phyloP scores from a whole-genome alignment of 2,329 filamentous ascomycete genomes.

The Talaromyces funiculosus region DNA sequence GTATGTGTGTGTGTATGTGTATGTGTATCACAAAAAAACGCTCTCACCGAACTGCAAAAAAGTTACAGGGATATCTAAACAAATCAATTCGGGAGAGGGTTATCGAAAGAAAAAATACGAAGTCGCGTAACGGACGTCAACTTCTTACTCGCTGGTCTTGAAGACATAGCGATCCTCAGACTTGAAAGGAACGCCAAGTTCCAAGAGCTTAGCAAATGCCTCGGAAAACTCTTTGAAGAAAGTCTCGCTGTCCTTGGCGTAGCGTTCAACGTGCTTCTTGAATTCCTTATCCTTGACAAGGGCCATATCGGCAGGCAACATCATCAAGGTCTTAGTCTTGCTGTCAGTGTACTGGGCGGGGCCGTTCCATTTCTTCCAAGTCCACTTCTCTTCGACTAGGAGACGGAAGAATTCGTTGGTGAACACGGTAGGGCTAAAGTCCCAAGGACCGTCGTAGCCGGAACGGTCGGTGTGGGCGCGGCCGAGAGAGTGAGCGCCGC shows the following conservation, averaged over 20 bases:
- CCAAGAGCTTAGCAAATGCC: slow-evolving; percentile 76
- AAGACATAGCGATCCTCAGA: slow-evolving; percentile 57
- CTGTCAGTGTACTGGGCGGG: slow-evolving; percentile 88
- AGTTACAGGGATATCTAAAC: slow-evolving; percentile 10
- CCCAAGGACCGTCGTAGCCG: slow-evolving; percentile 86
- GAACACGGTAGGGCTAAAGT: slow-evolving; percentile 81
- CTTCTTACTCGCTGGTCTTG: slow-evolving; percentile 50
- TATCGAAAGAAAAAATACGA: background rate
- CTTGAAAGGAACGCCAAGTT: slow-evolving; percentile 87
- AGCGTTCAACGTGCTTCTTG: slow-evolving; percentile 72
- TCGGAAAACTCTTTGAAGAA: slow-evolving; percentile 93
- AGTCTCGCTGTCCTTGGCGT: slow-evolving; percentile 80
- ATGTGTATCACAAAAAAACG: slow-evolving; percentile 1
- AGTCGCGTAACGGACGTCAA: slow-evolving; percentile 1
- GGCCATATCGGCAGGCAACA: slow-evolving; percentile 89
- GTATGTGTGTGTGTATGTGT: background rate
- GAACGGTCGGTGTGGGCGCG: slow-evolving; percentile 85
- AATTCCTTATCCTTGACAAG: slow-evolving; percentile 85
- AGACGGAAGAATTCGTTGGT: slow-evolving; percentile 95
- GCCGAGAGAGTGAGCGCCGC: slow-evolving; percentile 79
- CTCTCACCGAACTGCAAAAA: slow-evolving; percentile 8
- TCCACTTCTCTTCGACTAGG: slow-evolving; percentile 87
- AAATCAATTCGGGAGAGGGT: slow-evolving; percentile 1
- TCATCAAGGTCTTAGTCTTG: slow-evolving; percentile 84
- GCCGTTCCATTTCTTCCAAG: slow-evolving; percentile 84